Conservation (phyloP, 208 protist genomes). For the Crithidia sp. region DNA sequence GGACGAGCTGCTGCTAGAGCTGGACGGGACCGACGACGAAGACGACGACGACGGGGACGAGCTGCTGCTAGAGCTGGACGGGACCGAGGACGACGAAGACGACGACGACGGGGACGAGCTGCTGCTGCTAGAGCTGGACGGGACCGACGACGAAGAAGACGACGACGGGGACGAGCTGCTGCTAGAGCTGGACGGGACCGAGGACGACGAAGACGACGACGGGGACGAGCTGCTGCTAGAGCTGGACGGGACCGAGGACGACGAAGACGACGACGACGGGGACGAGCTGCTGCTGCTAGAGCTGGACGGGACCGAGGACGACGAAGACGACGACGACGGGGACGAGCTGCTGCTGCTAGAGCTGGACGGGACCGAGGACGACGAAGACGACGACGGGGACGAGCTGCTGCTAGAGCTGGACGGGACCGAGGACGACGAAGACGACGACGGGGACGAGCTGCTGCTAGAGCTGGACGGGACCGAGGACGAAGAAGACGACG, state of each 20-base stretch:
- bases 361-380: no score
- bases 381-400: conserved; percentile 10
- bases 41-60: not conserved
- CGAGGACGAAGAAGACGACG: not conserved
- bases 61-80: no score
- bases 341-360: no score
- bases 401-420: not conserved
- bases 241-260: no score
- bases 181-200: not conserved
- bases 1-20: not conserved
- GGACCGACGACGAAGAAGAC: conserved; percentile 12
- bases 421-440: conserved; percentile 10
- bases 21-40: not conserved
- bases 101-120: not conserved
- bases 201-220: not conserved
- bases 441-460: not conserved
- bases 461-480: not conserved
- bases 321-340: conserved; percentile 20
- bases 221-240: no score
- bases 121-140: not conserved
- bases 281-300: not conserved
- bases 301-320: not conserved
- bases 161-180: not conserved
- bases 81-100: conserved; percentile 14
- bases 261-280: conserved; percentile 16